Conservation (phyloP, 441 rosid genomes). For the Bocquillonia castaneifolia region DNA sequence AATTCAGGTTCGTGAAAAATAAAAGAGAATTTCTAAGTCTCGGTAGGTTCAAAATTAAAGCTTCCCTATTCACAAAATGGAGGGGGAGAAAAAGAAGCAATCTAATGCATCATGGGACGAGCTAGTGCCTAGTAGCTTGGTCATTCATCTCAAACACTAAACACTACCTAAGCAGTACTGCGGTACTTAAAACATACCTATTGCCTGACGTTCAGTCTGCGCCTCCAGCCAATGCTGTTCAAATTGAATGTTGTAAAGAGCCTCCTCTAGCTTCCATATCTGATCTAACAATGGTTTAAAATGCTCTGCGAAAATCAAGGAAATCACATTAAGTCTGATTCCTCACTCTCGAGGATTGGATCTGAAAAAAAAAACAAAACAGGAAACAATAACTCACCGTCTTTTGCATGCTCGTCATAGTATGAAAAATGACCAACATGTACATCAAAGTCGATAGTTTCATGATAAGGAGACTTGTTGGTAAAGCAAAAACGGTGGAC, state of each 20-base stretch:
- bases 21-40: too few relatives aligned
- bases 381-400: conserved; percentile 34
- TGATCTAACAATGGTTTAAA: conserved; percentile 56
- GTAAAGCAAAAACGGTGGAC: conserved; percentile 63
- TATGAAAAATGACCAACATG: conserved; percentile 57
- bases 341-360: neutral
- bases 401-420: conserved; percentile 65
- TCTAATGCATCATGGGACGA: neutral
- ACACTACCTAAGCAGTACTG: neutral
- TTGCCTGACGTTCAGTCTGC: conserved; percentile 70
- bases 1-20: too few relatives aligned
- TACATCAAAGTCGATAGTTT: conserved; percentile 64
- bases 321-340: conserved; percentile 11
- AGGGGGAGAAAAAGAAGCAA: too few relatives aligned
- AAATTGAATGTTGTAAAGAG: conserved; percentile 65
- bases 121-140: neutral
- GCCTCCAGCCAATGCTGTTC: conserved; percentile 82
- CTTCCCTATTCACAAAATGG: too few relatives aligned
- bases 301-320: conserved; percentile 46
- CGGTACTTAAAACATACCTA: conserved; percentile 34
- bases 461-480: conserved; percentile 67
- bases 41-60: too few relatives aligned
- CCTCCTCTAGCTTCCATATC: conserved; percentile 58
- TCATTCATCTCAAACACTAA: neutral
- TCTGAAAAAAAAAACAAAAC: neutral